Evolutionary conservation across 495 filamentous ascomycete species (phyloP).

Genomic region (Hypoxylon fragiforme): DNA sequence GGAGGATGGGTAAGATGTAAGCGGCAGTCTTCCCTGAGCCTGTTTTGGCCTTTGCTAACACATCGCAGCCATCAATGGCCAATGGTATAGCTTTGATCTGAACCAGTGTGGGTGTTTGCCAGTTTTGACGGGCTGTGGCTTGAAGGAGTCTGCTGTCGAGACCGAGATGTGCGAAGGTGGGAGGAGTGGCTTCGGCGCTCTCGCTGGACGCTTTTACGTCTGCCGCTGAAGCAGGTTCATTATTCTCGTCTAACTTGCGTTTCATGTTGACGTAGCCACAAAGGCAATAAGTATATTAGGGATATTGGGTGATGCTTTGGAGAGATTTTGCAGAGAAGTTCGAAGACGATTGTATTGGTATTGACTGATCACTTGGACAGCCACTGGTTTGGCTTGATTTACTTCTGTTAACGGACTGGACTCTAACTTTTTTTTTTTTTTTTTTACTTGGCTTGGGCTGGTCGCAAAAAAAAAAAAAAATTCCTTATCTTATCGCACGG

Average conservation of each 20-base stretch:
- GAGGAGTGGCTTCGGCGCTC: conserved; percentile 21
- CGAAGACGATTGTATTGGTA: not conserved
- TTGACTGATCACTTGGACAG: not conserved
- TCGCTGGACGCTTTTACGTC: conserved; percentile 13
- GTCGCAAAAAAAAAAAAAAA: conserved; percentile 23
- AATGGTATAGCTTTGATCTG: conserved; percentile 88
- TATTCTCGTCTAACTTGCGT: conserved; percentile 58
- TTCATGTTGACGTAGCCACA: conserved; percentile 45
- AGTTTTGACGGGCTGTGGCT: conserved; percentile 81
- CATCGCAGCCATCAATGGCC: conserved; percentile 86
- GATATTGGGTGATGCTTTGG: not conserved
- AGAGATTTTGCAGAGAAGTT: not conserved
- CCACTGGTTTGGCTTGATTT: no score
- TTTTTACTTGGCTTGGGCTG: no score
- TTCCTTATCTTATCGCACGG: conserved; percentile 31
- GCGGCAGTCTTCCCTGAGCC: conserved; percentile 97
- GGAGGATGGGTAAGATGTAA: conserved; percentile 87
- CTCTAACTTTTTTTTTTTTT: no score
- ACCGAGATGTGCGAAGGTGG: conserved; percentile 60
- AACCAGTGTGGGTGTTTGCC: conserved; percentile 79
- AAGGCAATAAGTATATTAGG: not conserved
- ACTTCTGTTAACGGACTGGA: no score
- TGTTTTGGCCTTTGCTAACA: conserved; percentile 87
- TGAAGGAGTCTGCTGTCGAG: conserved; percentile 86
- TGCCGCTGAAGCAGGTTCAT: conserved; percentile 44